Percentiles rank a stretch among this genome's conserved stretches.
phyloP scores from a whole-genome alignment of 164 flowering plant species.

The Cinnamomum chago region DNA sequence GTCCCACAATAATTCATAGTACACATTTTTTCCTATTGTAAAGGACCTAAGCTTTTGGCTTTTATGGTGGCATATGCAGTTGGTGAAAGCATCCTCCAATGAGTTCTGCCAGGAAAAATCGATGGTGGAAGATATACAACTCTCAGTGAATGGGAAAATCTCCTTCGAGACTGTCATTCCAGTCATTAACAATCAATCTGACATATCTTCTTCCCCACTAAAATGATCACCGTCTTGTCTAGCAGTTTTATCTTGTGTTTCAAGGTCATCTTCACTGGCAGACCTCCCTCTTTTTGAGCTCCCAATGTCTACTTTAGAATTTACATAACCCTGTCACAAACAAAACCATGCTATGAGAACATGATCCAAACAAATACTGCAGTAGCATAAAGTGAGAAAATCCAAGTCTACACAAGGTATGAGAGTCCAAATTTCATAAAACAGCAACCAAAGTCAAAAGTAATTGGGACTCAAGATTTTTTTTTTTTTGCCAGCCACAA shows the following conservation, averaged over 20 bases:
- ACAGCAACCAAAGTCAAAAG: not conserved
- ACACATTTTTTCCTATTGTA: not conserved
- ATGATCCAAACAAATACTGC: not conserved
- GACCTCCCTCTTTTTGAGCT: constrained; percentile 34
- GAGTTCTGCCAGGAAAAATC: not conserved
- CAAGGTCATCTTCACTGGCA: constrained; percentile 44
- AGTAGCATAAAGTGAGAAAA: not conserved
- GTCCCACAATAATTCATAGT: not conserved
- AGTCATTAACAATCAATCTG: constrained; percentile 43
- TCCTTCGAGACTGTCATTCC: not conserved
- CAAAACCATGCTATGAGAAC: not conserved
- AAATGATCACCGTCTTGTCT: constrained; percentile 44
- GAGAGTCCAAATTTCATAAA: no score
- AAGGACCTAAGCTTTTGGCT: not conserved
- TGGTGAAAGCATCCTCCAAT: not conserved
- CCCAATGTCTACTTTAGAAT: constrained; percentile 32
- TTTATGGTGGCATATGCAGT: not conserved
- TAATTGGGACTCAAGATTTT: no score
- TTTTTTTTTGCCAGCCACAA: no score
- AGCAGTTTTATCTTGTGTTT: constrained; percentile 17
- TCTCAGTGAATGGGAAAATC: not conserved
- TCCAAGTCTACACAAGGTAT: not conserved
- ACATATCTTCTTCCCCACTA: constrained; percentile 76
- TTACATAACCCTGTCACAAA: constrained; percentile 42
- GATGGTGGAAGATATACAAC: not conserved